Evolutionary conservation across 2,329 filamentous ascomycete genomes (phyloP), one percentile per base, ranked within the genome.

Genomic region (Neofusicoccum sp.): DNA sequence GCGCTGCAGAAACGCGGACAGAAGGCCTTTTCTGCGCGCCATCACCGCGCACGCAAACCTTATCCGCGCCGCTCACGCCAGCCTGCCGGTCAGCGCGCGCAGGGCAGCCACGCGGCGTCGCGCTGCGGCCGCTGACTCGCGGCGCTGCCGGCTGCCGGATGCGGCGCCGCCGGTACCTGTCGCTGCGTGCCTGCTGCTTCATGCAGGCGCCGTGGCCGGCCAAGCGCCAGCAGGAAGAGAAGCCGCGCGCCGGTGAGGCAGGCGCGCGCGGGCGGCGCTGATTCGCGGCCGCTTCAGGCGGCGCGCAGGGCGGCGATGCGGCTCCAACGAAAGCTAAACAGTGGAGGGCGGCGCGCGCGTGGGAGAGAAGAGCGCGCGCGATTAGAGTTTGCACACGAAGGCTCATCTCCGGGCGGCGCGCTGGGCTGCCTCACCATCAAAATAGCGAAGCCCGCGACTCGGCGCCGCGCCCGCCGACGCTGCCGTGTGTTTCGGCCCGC

Each of bases 401-500:
- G 34, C 49, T 54, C 49, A 54, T 54, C 49, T 54, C 49, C 49
- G 49, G 48, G 45, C 30, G 45, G 45, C 28, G 30, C 7, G 45
- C 20, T n/a, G 45, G 45, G 20, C 31, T 56, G 38, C 51, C 51
- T 56, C 51, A 56, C 51, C 51, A 56, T 56, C 51, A 41, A 43
- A 56, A 56, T 56, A 56, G 36, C 24, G 28, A 34, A 20, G 20
- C 20, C 34, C 45, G 33, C 30, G 45, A 33, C 45, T 16, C 45
- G 45, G 16, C 45, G 45, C 16, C 41, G 41, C 41, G 41, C 41
- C 24, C 41, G 41, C 49, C 49, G 49, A 41, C 33, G 34, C 34
- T 8, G 31, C 33, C 44, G 26, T 40, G 31, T n/a, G 14, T 60
- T 49, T 60, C 57, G 57, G 57, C 57, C 57, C 57, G 57, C 43